Percentiles rank a stretch among this genome's conserved stretches.
phyloP scores from a whole-genome alignment of 768 basidiomycete genomes.

The Tephrocybe sp. region DNA sequence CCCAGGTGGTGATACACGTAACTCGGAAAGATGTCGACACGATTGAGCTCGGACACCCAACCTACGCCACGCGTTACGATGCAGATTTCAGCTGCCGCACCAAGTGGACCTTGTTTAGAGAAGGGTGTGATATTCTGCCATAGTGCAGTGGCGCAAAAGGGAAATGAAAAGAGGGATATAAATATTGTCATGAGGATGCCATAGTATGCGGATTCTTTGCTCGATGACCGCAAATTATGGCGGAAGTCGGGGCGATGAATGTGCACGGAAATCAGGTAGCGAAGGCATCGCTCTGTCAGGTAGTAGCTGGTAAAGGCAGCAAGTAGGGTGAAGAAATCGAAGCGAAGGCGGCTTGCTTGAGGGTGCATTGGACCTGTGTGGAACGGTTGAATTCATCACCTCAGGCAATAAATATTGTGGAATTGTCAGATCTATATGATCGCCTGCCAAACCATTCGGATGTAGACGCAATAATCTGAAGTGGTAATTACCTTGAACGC shows the following conservation, averaged over 20 bases:
- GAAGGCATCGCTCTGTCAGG: background rate
- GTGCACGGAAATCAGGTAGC: background rate
- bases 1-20: constrained; percentile 8
- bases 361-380: background rate
- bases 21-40: constrained; percentile 5
- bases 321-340: background rate
- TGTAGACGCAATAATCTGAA: too few relatives aligned
- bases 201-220: constrained; percentile 1
- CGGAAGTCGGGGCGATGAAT: background rate
- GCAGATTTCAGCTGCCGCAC: constrained; percentile 2
- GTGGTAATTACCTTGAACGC: too few relatives aligned
- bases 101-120: background rate
- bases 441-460: too few relatives aligned
- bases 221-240: constrained; percentile 1
- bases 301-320: constrained; percentile 8
- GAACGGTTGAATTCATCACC: too few relatives aligned
- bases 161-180: constrained; percentile 3
- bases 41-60: constrained; percentile 10
- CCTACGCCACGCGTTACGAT: constrained; percentile 1
- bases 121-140: background rate
- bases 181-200: constrained; percentile 3
- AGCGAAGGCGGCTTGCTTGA: background rate
- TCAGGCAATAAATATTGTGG: too few relatives aligned
- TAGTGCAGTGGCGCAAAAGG: constrained; percentile 2
- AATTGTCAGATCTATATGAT: too few relatives aligned